Base-by-base conservation (phyloP, 1,139 yeast species). In the Taiozyma sp. region DNA sequence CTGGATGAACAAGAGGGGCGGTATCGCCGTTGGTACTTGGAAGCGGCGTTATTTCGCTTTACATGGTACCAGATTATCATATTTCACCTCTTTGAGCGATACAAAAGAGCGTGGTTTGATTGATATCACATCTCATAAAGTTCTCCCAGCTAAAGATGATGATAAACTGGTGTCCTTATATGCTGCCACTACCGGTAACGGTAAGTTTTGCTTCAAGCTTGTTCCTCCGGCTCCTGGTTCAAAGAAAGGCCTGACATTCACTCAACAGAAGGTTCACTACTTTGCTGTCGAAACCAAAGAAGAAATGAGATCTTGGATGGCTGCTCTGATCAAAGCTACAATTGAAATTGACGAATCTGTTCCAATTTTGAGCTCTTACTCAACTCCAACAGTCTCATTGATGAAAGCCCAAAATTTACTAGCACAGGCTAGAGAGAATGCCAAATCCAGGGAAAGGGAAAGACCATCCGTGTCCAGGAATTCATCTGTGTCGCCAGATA, bases 171-270 rank as follows among this genome's bases (percentile, higher is more conserved):
- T 91, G 45, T 88, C 97, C 0, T 71, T 92, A 51, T 88, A 88
- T 70, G 97, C 98, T 1, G 93, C 97, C 1, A 84, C 95, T 38
- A 87, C 96, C 4, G 97, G 97, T 14, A 87, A 88, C 50, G 98
- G 98, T 19, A 77, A 96, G 45, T 89, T 83, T 65, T 91, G 97
- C 64, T 93, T 93, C 73, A 93, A 93, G 68, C 69, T 93, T 16
- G 83, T 92, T 2, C 99, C 99, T 6, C 99, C 99, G 0, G 97
- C 96, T 1, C 99, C 99, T 0, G 99, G 99, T 0, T 88, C 93
- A 55, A 84, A 86, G 59, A 93, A 92, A 69, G 98, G 98, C 1
- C 80, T 93, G 52, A 92, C 97, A 0, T 95, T 95, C 66, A 95
- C 99, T 0, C 97, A 92, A 60, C 99, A 97, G 36, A 89, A 91